Conservation (phyloP, 2,329 filamentous ascomycete species). For the Botryosphaeria dothidea region DNA sequence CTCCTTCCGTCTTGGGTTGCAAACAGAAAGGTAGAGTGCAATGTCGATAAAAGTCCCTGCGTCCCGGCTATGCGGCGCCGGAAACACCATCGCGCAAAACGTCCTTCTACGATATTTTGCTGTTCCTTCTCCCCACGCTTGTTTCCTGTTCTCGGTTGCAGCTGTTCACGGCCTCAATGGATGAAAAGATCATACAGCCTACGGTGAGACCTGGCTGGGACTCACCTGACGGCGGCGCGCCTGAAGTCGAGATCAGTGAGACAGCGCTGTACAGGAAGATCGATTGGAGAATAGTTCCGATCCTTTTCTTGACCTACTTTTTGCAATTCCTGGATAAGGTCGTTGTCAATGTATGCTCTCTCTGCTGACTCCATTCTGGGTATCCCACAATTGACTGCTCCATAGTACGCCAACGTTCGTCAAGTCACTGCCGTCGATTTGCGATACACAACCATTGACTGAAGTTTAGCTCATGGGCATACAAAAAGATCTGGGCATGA, state of each 20-base stretch:
- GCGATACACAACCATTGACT: neutral
- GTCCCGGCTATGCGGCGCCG: neutral
- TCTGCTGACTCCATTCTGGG: slow-evolving; percentile 8
- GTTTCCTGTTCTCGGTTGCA: neutral
- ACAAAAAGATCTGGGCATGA: slow-evolving; percentile 4
- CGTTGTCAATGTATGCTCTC: slow-evolving; percentile 28
- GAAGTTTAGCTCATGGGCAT: slow-evolving; percentile 5
- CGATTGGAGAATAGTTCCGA: slow-evolving; percentile 43
- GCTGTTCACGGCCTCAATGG: neutral
- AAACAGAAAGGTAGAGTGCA: too few relatives aligned
- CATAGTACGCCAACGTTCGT: neutral
- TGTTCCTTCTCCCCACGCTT: neutral
- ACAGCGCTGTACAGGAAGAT: slow-evolving; percentile 32
- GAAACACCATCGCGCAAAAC: neutral
- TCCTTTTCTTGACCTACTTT: slow-evolving; percentile 42
- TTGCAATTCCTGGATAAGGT: slow-evolving; percentile 41
- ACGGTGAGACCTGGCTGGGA: neutral
- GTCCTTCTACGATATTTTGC: neutral
- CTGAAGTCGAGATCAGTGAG: neutral
- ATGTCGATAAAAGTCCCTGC: neutral
- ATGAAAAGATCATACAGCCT: neutral
- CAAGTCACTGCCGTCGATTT: too few relatives aligned
- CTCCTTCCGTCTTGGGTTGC: neutral
- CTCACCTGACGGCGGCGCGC: neutral
- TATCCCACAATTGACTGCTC: neutral